Evolutionary conservation across 176 grass and related monocot species (phyloP).

Genomic region (Pontederia paniculata): DNA sequence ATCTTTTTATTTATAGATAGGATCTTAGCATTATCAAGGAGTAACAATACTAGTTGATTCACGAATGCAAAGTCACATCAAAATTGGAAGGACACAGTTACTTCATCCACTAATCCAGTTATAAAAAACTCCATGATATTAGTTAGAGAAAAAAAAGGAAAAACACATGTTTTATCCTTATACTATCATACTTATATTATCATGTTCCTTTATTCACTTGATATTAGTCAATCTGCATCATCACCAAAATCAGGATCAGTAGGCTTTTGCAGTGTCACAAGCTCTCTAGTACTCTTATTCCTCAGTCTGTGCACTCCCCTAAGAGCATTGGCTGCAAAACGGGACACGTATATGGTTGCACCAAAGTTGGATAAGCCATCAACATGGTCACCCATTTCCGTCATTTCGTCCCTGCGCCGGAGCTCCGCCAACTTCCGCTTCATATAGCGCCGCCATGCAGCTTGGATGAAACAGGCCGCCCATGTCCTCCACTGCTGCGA

Average conservation of each 20-base stretch:
- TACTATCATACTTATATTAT: too few species aligned
- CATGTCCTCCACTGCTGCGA: constrained; percentile 69
- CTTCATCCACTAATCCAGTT: too few species aligned
- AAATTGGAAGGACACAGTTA: too few species aligned
- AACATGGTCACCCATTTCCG: not conserved
- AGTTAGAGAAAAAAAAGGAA: too few species aligned
- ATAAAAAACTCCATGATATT: too few species aligned
- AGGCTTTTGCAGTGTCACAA: constrained; percentile 45
- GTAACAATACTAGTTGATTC: too few species aligned
- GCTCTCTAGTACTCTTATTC: constrained; percentile 10
- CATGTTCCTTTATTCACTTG: too few species aligned
- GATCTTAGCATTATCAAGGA: too few species aligned
- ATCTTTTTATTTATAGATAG: too few species aligned
- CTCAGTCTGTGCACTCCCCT: constrained; percentile 33
- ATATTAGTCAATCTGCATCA: constrained; percentile 1
- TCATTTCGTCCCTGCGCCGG: constrained; percentile 31
- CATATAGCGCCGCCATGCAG: constrained; percentile 36
- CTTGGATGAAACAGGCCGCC: constrained; percentile 59
- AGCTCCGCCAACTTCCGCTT: constrained; percentile 41
- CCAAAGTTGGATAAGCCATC: constrained; percentile 18
- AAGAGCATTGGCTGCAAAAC: constrained; percentile 43
- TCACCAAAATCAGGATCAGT: constrained; percentile 36
- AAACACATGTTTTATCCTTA: too few species aligned
- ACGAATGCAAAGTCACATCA: too few species aligned
- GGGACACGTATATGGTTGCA: constrained; percentile 40